Conservation (phyloP, 2,329 filamentous ascomycete genomes). For the Alternaria sp. region DNA sequence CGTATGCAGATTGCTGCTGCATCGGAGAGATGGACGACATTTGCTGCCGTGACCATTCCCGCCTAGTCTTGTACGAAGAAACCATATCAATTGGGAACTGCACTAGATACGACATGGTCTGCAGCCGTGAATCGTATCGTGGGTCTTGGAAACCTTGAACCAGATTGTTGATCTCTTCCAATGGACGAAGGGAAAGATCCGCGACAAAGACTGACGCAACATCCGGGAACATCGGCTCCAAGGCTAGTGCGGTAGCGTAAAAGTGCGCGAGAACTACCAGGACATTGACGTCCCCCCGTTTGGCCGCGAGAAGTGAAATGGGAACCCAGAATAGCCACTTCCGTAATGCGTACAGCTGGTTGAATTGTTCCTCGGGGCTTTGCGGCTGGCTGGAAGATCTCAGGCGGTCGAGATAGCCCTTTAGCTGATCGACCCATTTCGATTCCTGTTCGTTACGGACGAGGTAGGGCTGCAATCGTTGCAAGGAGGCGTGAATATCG, state of each 20-base stretch:
- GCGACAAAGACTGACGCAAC: slow-evolving; percentile 84
- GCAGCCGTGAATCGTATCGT: slow-evolving; percentile 52
- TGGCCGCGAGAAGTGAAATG: slow-evolving; percentile 80
- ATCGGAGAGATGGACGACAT: slow-evolving; percentile 42
- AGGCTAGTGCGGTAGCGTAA: slow-evolving; percentile 85
- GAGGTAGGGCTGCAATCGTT: slow-evolving; percentile 56
- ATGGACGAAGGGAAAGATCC: slow-evolving; percentile 75
- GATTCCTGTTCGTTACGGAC: slow-evolving; percentile 56
- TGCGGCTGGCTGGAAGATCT: slow-evolving; percentile 53
- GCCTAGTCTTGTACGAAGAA: slow-evolving; percentile 52
- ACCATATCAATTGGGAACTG: slow-evolving; percentile 57
- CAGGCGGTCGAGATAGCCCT: slow-evolving; percentile 58
- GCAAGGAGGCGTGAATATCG: slow-evolving; percentile 54
- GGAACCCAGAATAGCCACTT: slow-evolving; percentile 98
- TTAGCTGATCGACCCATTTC: slow-evolving; percentile 60
- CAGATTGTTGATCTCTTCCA: slow-evolving; percentile 85
- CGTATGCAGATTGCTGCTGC: slow-evolving; percentile 50
- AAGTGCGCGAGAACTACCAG: slow-evolving; percentile 89
- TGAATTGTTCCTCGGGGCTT: slow-evolving; percentile 82
- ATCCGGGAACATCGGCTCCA: slow-evolving; percentile 92
- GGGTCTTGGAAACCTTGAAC: slow-evolving; percentile 63
- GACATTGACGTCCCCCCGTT: slow-evolving; percentile 77
- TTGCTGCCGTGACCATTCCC: slow-evolving; percentile 53
- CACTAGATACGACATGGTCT: slow-evolving; percentile 57
- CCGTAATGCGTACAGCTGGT: slow-evolving; percentile 84